Percentiles rank a stretch among this genome's conserved stretches.
Conservation (phyloP, 495 filamentous ascomycete genomes). For the Penicillium riverlandense region DNA sequence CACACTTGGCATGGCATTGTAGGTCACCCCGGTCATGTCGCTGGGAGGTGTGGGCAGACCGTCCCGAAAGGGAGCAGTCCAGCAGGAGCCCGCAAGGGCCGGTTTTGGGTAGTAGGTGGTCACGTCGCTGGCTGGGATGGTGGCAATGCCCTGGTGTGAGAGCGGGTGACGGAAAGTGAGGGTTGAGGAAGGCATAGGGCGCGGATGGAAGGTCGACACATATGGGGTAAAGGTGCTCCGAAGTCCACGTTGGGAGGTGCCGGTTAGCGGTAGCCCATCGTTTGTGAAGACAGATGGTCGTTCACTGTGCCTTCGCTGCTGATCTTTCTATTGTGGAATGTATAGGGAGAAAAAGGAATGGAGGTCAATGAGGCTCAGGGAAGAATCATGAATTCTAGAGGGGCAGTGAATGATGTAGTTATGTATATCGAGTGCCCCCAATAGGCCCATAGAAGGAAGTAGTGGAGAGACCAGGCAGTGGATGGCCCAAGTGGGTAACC, state of each 20-base stretch:
- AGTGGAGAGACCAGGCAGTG: neutral
- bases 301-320: neutral
- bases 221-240: neutral
- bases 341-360: too few species aligned
- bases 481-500: too few species aligned
- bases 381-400: too few species aligned
- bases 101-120: neutral
- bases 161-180: conserved; percentile 1
- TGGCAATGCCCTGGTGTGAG: too few species aligned
- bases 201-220: conserved; percentile 13
- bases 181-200: conserved; percentile 33
- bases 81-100: conserved; percentile 11
- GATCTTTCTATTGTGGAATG: too few species aligned
- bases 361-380: too few species aligned
- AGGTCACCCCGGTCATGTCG: conserved; percentile 44
- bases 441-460: too few species aligned
- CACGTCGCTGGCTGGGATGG: conserved; percentile 22
- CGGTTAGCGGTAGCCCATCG: too few species aligned
- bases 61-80: conserved; percentile 37
- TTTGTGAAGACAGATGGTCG: conserved; percentile 5
- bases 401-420: too few species aligned
- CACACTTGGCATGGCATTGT: conserved; percentile 29
- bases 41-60: conserved; percentile 43
- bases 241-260: too few species aligned
- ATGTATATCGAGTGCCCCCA: too few species aligned